Percentiles rank a stretch among this genome's conserved stretches.
phyloP scores from a whole-genome alignment of 225 moss, liverwort and hornwort genomes.

The Asterella californica region DNA sequence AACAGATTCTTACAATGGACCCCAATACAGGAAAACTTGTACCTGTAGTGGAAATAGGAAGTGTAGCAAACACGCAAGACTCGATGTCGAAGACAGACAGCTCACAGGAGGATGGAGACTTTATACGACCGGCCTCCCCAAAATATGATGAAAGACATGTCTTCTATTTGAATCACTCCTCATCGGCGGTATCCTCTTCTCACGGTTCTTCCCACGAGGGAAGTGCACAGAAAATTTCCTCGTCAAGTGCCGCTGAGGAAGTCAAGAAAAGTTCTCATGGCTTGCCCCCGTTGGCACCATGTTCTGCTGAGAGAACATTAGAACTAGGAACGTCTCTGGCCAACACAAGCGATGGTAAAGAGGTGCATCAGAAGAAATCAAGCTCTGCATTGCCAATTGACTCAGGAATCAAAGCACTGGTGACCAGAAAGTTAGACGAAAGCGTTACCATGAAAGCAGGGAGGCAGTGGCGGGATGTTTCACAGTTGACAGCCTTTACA shows the following conservation, averaged over 20 bases:
- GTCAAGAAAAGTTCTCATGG: background rate
- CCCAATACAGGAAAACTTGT: conserved; percentile 92
- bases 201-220: conserved; percentile 12
- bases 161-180: conserved; percentile 45
- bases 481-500: conserved; percentile 82
- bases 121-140: conserved; percentile 83
- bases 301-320: conserved; percentile 4
- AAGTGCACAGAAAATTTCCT: background rate
- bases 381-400: conserved; percentile 3
- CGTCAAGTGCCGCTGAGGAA: background rate
- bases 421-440: conserved; percentile 14
- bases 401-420: background rate
- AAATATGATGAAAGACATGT: conserved; percentile 96
- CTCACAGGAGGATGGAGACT: conserved; percentile 49
- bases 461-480: conserved; percentile 80
- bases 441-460: conserved; percentile 32
- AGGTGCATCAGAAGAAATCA: background rate
- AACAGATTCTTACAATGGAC: conserved; percentile 88
- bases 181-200: conserved; percentile 15
- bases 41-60: conserved; percentile 62
- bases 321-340: background rate
- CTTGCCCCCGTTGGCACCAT: conserved; percentile 8
- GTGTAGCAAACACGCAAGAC: conserved; percentile 59
- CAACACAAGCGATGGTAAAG: background rate
- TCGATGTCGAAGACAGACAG: conserved; percentile 42